Evolutionary conservation across 305 asterid genomes (phyloP).

Genomic region (Caryopteris hybrid): DNA sequence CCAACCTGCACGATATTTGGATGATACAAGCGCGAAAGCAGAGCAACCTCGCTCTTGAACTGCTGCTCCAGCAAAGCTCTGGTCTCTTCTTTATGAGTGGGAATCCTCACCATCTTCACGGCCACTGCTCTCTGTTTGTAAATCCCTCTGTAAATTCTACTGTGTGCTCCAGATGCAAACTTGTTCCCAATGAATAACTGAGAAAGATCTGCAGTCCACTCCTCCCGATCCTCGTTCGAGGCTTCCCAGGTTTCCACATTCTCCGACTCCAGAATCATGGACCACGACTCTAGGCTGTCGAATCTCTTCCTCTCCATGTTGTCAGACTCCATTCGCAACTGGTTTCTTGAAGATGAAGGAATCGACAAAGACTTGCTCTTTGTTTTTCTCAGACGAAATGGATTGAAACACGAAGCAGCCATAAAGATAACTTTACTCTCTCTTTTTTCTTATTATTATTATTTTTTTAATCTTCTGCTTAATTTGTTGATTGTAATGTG

Average conservation of each 20-base stretch:
- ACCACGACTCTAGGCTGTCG: conserved; percentile 96
- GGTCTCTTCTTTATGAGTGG: conserved; percentile 70
- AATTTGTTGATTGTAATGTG: too few relatives aligned
- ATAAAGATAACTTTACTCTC: neutral
- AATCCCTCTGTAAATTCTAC: conserved; percentile 93
- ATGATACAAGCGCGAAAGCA: conserved; percentile 82
- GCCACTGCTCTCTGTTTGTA: conserved; percentile 93
- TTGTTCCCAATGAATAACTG: conserved; percentile 89
- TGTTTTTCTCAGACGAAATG: conserved; percentile 46
- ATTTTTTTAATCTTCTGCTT: too few relatives aligned
- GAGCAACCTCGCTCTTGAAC: conserved; percentile 79
- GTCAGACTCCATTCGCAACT: conserved; percentile 28
- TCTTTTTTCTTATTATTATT: too few relatives aligned
- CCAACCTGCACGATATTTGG: conserved; percentile 81
- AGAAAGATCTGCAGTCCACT: conserved; percentile 95
- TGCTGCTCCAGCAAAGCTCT: conserved; percentile 76
- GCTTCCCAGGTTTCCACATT: conserved; percentile 79
- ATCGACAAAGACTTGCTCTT: conserved; percentile 33
- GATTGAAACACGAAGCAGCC: conserved; percentile 69
- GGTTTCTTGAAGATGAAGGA: conserved; percentile 50
- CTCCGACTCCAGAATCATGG: conserved; percentile 84
- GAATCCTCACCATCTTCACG: conserved; percentile 87
- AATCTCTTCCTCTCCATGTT: conserved; percentile 80
- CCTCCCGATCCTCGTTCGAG: conserved; percentile 67
- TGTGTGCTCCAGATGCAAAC: conserved; percentile 93